Evolutionary conservation across 1,284 basidiomycete genomes (phyloP).

Genomic region (Apiotrichum siamense): DNA sequence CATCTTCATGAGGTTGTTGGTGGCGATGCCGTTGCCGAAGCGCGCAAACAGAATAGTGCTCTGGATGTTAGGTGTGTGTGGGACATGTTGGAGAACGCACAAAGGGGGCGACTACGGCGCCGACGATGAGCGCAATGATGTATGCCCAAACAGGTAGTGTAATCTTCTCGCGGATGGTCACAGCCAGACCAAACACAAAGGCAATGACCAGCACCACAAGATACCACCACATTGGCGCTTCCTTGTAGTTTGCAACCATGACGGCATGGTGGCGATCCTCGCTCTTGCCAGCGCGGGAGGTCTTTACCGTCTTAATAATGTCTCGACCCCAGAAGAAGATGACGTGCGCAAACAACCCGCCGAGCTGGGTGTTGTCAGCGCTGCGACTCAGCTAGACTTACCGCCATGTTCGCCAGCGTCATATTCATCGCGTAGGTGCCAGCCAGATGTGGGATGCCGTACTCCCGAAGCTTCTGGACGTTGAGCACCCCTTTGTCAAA

Average conservation of each 20-base stretch:
- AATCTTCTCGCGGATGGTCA: slow-evolving; percentile 22
- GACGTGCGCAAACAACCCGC: slow-evolving; percentile 57
- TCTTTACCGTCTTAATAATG: slow-evolving; percentile 51
- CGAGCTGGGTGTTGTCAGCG: slow-evolving; percentile 49
- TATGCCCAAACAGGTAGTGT: slow-evolving; percentile 20
- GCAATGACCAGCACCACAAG: slow-evolving; percentile 11
- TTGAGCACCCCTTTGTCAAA: slow-evolving; percentile 22
- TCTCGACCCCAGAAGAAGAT: slow-evolving; percentile 38
- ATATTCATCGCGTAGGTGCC: slow-evolving; percentile 57
- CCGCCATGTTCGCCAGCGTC: slow-evolving; percentile 43
- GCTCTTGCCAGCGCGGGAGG: slow-evolving; percentile 50
- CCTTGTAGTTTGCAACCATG: slow-evolving; percentile 33
- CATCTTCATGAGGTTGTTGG: slow-evolving; percentile 25
- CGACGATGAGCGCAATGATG: slow-evolving; percentile 21
- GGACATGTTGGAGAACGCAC: slow-evolving; percentile 4
- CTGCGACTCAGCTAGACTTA: slow-evolving; percentile 16
- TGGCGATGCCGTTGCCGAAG: slow-evolving; percentile 23
- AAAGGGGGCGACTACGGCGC: slow-evolving; percentile 22
- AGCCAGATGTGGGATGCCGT: slow-evolving; percentile 30
- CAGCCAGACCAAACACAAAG: slow-evolving; percentile 22
- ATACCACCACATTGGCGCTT: slow-evolving; percentile 37
- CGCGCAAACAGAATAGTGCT: slow-evolving; percentile 20
- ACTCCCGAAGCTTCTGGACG: slow-evolving; percentile 22
- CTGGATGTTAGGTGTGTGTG: background rate
- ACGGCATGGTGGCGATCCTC: slow-evolving; percentile 55